phyloP scores from a whole-genome alignment of 106 monocot genomes.

The Hemerocallis citrina region DNA sequence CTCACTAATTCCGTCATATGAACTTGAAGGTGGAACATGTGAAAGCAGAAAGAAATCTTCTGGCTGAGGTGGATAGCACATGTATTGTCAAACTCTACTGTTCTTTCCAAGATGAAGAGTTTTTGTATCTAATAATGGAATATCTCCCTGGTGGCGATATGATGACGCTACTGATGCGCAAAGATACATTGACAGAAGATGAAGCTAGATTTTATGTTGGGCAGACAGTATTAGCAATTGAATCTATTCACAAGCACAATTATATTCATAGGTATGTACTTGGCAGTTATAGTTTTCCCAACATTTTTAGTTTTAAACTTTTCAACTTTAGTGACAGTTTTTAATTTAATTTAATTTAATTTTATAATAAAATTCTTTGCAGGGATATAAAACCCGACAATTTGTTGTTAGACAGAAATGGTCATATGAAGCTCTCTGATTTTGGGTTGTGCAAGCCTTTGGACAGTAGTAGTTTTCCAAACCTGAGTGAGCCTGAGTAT shows the following conservation, averaged over 20 bases:
- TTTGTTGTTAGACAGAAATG: constrained; percentile 58
- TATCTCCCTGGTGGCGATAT: constrained; percentile 85
- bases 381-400: constrained; percentile 85
- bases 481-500: constrained; percentile 42
- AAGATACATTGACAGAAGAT: constrained; percentile 63
- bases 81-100: constrained; percentile 76
- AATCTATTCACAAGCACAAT: constrained; percentile 78
- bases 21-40: constrained; percentile 67
- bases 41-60: constrained; percentile 79
- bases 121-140: constrained; percentile 79
- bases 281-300: not conserved
- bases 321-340: not conserved
- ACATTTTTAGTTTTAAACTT: not conserved
- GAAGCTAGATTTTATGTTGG: constrained; percentile 68
- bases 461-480: constrained; percentile 58
- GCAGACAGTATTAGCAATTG: constrained; percentile 64
- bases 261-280: constrained; percentile 55
- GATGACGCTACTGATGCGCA: constrained; percentile 84
- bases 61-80: constrained; percentile 70
- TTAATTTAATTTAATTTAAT: no score
- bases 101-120: constrained; percentile 82
- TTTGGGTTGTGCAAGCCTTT: constrained; percentile 75
- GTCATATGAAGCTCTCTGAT: constrained; percentile 88
- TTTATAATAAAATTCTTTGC: constrained; percentile 8
- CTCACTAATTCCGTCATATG: not conserved